phyloP scores from a whole-genome alignment of 345 rosid genomes.

The Psidium friedrichsthalianum region DNA sequence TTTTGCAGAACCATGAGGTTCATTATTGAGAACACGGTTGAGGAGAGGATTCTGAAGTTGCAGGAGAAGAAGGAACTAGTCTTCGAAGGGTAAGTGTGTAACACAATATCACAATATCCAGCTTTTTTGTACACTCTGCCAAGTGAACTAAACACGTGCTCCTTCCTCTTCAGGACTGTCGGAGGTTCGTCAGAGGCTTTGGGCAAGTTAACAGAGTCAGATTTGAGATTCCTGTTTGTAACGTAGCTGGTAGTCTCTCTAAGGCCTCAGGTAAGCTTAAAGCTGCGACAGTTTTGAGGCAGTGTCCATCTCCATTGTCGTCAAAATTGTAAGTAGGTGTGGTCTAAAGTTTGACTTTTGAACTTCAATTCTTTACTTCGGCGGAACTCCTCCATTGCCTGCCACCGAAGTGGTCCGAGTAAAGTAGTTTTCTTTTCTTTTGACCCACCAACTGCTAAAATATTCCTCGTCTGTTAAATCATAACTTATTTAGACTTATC shows the following conservation, averaged over 20 bases:
- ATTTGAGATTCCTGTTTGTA: slow-evolving; percentile 62
- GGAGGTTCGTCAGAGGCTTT: slow-evolving; percentile 85
- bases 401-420: not conserved
- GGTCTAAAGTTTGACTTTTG: not conserved
- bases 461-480: not conserved
- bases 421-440: not conserved
- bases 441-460: not conserved
- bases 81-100: slow-evolving; percentile 71
- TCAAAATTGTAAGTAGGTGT: not conserved
- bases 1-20: slow-evolving; percentile 65
- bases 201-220: slow-evolving; percentile 66
- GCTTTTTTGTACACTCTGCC: not conserved
- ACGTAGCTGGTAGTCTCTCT: slow-evolving; percentile 9
- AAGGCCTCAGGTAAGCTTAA: not conserved
- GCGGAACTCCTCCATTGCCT: not conserved
- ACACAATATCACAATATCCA: not conserved
- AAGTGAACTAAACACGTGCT: not conserved
- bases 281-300: not conserved
- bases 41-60: slow-evolving; percentile 87
- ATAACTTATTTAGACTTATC: not conserved
- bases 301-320: not conserved
- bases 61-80: slow-evolving; percentile 92
- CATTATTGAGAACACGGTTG: slow-evolving; percentile 80
- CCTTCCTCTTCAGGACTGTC: slow-evolving; percentile 44
- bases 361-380: not conserved